These are phyloP conservation scores for Oryza officinalis DNA, from an alignment of 176 grass and related monocot species.

Conservation along the genomic window DNA sequence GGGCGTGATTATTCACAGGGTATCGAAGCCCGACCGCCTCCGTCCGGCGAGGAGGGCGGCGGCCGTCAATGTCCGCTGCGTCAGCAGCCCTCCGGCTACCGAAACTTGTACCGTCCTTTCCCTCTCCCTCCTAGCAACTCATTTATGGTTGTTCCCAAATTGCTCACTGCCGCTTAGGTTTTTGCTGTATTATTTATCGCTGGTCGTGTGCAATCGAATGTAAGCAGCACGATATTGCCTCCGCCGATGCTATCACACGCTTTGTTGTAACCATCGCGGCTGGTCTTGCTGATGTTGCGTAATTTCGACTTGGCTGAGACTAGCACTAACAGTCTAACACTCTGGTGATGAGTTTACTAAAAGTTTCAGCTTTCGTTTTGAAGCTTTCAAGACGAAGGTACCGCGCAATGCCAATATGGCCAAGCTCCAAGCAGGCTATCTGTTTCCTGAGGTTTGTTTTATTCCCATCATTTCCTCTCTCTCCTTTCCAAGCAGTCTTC, in stretches of 20 bases:
- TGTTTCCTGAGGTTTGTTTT: conserved; percentile 67
- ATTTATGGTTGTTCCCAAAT: neutral
- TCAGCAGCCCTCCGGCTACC: conserved; percentile 28
- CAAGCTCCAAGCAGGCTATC: conserved; percentile 78
- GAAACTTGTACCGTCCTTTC: conserved; percentile 34
- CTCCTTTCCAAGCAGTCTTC: neutral
- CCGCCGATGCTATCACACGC: neutral
- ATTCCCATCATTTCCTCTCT: neutral
- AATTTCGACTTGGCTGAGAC: neutral
- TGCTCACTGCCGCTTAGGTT: neutral
- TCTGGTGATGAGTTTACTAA: neutral
- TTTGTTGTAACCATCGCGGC: neutral
- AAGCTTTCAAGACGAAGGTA: conserved; percentile 90
- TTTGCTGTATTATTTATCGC: neutral
- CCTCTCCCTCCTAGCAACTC: neutral
- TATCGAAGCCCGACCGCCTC: conserved; percentile 28
- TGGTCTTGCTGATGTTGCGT: neutral
- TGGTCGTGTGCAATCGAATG: neutral
- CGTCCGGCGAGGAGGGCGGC: conserved; percentile 20
- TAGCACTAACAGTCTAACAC: neutral
- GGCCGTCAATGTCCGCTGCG: conserved; percentile 30
- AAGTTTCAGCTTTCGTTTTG: conserved; percentile 21
- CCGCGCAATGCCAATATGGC: conserved; percentile 56
- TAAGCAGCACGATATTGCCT: neutral
- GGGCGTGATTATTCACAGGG: conserved; percentile 23